Conservation (phyloP, 2,329 filamentous ascomycete genomes). For the Trichoderma brevicompactum region DNA sequence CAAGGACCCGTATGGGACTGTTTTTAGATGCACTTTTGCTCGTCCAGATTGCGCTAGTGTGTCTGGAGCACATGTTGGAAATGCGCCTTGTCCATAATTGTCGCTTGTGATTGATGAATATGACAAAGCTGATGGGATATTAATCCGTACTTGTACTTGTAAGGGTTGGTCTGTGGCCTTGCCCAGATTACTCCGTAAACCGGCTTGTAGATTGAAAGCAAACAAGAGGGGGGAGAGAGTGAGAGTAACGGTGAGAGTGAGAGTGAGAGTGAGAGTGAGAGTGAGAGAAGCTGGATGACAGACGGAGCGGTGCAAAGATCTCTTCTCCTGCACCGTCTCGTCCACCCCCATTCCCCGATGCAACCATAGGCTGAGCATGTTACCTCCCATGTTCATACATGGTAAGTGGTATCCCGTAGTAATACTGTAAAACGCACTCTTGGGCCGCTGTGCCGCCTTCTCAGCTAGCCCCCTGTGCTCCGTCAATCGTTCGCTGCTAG, state of each 20-base stretch:
- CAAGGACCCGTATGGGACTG: neutral
- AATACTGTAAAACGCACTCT: neutral
- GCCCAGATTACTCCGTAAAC: neutral
- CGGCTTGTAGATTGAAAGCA: too few relatives aligned
- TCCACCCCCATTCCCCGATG: neutral
- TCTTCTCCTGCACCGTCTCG: neutral
- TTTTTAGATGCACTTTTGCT: slow-evolving; percentile 28
- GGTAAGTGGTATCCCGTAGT: slow-evolving; percentile 5
- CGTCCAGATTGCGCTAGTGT: slow-evolving; percentile 10
- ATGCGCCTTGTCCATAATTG: neutral
- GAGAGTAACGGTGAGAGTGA: too few relatives aligned
- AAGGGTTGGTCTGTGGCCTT: neutral
- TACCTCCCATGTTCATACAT: neutral
- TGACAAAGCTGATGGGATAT: neutral
- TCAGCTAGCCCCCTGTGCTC: neutral
- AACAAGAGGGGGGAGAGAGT: too few relatives aligned
- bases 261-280: too few relatives aligned
- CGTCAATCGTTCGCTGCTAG: neutral
- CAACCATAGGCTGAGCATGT: neutral
- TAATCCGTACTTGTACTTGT: neutral
- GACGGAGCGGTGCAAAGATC: neutral
- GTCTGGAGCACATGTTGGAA: slow-evolving; percentile 1
- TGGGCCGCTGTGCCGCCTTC: neutral
- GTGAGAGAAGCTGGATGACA: too few relatives aligned
- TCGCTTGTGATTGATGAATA: neutral